phyloP scores from a whole-genome alignment of 1,284 basidiomycete genomes.

The Apiotrichum gamsii region DNA sequence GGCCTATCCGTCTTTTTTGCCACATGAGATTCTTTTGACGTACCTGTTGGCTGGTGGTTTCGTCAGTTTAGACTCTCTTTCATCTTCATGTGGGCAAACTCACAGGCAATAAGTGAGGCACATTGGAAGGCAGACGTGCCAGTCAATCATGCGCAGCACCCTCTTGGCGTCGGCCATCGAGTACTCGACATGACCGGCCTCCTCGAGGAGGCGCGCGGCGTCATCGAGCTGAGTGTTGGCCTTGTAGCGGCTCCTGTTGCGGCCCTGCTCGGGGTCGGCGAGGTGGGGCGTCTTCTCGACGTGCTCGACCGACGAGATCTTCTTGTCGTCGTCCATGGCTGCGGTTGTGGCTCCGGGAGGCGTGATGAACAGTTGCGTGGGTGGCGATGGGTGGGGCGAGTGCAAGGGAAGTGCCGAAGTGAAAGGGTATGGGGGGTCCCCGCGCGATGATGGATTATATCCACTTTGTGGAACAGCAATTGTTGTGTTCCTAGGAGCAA shows the following conservation, averaged over 20 bases:
- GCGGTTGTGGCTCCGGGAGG: too few species aligned
- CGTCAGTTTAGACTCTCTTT: not conserved
- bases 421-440: too few species aligned
- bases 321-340: slow-evolving; percentile 5
- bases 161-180: slow-evolving; percentile 6
- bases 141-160: slow-evolving; percentile 12
- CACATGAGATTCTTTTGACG: too few species aligned
- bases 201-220: slow-evolving; percentile 10
- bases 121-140: slow-evolving; percentile 16
- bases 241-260: slow-evolving; percentile 2
- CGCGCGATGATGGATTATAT: too few species aligned
- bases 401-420: too few species aligned
- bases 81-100: not conserved
- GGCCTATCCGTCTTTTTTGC: too few species aligned
- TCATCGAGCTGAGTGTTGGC: slow-evolving; percentile 14
- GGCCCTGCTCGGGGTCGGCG: not conserved
- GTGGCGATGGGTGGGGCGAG: too few species aligned
- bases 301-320: not conserved
- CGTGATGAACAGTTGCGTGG: too few species aligned
- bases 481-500: too few species aligned
- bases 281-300: slow-evolving; percentile 2
- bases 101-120: slow-evolving; percentile 14
- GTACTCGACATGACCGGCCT: slow-evolving; percentile 11
- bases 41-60: slow-evolving; percentile 6
- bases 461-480: too few species aligned